Base-by-base conservation (phyloP, 768 basidiomycete species). In the Podaxis sp. region DNA sequence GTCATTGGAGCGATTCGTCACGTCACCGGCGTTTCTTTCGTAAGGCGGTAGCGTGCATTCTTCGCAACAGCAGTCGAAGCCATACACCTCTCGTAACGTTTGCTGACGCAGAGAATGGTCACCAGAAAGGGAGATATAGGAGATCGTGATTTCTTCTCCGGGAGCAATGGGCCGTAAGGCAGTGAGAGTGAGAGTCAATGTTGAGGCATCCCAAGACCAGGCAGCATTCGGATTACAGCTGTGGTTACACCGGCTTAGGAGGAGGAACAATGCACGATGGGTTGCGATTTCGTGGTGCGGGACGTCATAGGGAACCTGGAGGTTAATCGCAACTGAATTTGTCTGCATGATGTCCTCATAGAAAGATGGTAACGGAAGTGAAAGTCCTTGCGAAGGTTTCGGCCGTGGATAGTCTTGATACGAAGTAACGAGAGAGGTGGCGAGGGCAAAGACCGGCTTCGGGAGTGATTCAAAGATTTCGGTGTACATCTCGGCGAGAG, bases 151-250 rank as follows among this genome's bases (percentile, higher is more conserved):
- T 62, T 83, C 82, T 61, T 80, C 80, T 8, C 76, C 78, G 0
- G 66, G 66, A n/a, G 58, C 56, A 56, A 82, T 78, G 30, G 72
- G 66, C 4, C 80, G 73, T 8, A 81, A 71, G 7, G 82, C 77
- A 60, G 78, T 79, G 40, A 83, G 66, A 1, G 76, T 73, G 17
- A 75, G 65, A 3, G 77, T 75, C 62, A 82, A 75, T 0, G 74
- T 73, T 4, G 71, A 65, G 17, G 70, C 69, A 58, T 81, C 73
- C 80, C 81, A 83, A 62, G 75, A 77, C 40, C 78, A 68, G 10
- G 73, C 72, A 2, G 77, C 78, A 64, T 82, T 81, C 4, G 80
- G 78, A 17, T 76, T 76, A 62, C 82, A 83, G 63, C 80, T 80
- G 60, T 83, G 82, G 63, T 83, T 83, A 36, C 72, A 72, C 15